Conservation (phyloP, 2,329 filamentous ascomycete genomes). For the Sclerotinia sclerotiorum region DNA sequence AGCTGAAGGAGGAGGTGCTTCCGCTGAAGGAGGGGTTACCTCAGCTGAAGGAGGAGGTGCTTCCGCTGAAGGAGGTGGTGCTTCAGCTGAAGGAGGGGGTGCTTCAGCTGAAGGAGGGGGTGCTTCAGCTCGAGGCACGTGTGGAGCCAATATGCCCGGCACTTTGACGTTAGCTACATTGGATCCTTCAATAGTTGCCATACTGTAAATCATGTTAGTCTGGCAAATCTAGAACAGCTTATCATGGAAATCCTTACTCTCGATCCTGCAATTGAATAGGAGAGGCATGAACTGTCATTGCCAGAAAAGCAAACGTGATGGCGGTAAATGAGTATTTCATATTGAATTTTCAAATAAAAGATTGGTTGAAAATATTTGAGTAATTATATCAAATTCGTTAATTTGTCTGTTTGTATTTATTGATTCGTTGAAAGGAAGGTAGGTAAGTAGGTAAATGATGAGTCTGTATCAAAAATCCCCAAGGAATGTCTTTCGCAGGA, state of each 20-base stretch:
- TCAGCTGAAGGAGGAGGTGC: too few species aligned
- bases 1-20: neutral
- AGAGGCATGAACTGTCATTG: neutral
- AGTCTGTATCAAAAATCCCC: neutral
- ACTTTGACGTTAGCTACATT: neutral
- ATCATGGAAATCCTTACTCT: neutral
- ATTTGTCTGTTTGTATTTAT: neutral
- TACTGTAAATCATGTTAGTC: neutral
- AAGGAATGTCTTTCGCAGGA: slow-evolving; percentile 13
- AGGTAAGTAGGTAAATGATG: neutral
- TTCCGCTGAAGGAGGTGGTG: neutral
- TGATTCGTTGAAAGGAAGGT: neutral
- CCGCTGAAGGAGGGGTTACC: neutral
- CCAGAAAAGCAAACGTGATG: neutral
- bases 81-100: neutral
- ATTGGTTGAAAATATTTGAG: neutral
- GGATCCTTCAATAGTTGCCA: neutral
- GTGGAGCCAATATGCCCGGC: neutral
- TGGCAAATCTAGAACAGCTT: too few species aligned
- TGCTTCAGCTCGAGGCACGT: neutral
- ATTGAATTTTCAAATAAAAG: neutral
- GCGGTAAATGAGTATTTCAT: neutral
- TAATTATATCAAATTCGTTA: neutral
- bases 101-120: neutral
- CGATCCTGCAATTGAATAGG: neutral